Evolutionary conservation across 2,329 filamentous ascomycete species (phyloP).

Genomic region (Coniochaeta sp.): DNA sequence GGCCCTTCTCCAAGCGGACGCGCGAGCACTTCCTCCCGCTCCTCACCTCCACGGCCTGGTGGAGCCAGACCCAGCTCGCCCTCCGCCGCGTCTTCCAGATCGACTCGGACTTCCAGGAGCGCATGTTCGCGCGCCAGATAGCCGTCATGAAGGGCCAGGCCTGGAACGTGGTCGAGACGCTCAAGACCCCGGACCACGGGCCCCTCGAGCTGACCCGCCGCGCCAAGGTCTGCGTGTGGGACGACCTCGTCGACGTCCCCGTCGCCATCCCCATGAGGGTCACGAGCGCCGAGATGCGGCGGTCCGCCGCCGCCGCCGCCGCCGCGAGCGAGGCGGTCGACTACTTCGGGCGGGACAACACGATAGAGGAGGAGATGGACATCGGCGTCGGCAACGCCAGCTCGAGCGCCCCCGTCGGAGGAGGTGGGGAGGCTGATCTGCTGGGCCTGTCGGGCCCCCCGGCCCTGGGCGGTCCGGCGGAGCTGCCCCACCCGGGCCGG

Average conservation of each 20-base stretch:
- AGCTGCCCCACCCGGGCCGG: slow-evolving; percentile 67
- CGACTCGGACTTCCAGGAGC: slow-evolving; percentile 93
- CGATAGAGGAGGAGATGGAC: slow-evolving; percentile 81
- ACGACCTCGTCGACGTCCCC: slow-evolving; percentile 92
- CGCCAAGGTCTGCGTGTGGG: slow-evolving; percentile 93
- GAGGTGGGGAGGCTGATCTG: slow-evolving; percentile 50
- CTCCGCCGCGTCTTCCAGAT: slow-evolving; percentile 82
- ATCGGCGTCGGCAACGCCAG: slow-evolving; percentile 66
- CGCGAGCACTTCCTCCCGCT: slow-evolving; percentile 93
- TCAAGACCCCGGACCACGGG: slow-evolving; percentile 88
- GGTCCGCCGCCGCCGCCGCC: slow-evolving; percentile 33
- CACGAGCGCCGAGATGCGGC: slow-evolving; percentile 76
- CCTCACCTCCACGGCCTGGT: slow-evolving; percentile 92
- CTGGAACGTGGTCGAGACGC: slow-evolving; percentile 97
- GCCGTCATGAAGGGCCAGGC: slow-evolving; percentile 99
- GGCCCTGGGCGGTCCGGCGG: slow-evolving; percentile 30
- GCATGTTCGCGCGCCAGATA: slow-evolving; percentile 98
- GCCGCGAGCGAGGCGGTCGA: neutral
- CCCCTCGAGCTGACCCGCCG: slow-evolving; percentile 87
- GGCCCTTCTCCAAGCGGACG: slow-evolving; percentile 91
- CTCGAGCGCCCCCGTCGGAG: slow-evolving; percentile 11
- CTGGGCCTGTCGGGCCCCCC: slow-evolving; percentile 59
- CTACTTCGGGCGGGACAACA: slow-evolving; percentile 1
- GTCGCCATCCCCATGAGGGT: slow-evolving; percentile 84
- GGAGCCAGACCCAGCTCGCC: slow-evolving; percentile 86